These are phyloP conservation scores for Yamadazyma ubonensis DNA, from an alignment of 805 yeast genomes.

Conservation along the genomic window DNA sequence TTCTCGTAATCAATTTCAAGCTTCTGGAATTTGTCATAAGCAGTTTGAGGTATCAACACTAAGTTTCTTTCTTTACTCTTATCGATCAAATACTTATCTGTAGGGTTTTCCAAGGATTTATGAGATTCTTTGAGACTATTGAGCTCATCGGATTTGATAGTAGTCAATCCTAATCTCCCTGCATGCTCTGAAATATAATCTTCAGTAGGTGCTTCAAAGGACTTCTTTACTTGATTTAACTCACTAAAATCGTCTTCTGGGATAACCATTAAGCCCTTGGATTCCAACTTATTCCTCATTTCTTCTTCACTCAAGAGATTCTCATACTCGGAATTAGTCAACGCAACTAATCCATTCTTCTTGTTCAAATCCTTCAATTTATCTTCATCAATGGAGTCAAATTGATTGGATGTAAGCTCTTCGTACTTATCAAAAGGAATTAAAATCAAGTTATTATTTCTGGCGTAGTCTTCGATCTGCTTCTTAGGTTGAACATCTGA, in stretches of 20 bases:
- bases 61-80: slow-evolving; percentile 19
- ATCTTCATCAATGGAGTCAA: slow-evolving; percentile 23
- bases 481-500: slow-evolving; percentile 14
- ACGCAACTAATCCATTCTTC: slow-evolving; percentile 27
- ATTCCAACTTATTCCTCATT: slow-evolving; percentile 30
- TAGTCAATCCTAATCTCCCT: slow-evolving; percentile 17
- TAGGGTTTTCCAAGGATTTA: slow-evolving; percentile 21
- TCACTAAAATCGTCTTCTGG: slow-evolving; percentile 21
- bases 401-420: slow-evolving; percentile 25
- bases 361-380: slow-evolving; percentile 22
- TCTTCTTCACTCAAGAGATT: slow-evolving; percentile 31
- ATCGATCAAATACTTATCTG: slow-evolving; percentile 26
- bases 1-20: slow-evolving; percentile 28
- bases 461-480: slow-evolving; percentile 35
- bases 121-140: background rate
- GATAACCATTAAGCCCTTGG: slow-evolving; percentile 34
- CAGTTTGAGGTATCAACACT: slow-evolving; percentile 16
- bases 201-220: slow-evolving; percentile 23
- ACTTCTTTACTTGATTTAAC: slow-evolving; percentile 14
- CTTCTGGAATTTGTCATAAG: slow-evolving; percentile 16
- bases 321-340: slow-evolving; percentile 27
- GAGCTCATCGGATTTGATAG: slow-evolving; percentile 17
- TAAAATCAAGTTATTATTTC: slow-evolving; percentile 24
- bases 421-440: slow-evolving; percentile 34
- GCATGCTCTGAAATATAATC: slow-evolving; percentile 25